Evolutionary conservation across 2,329 filamentous ascomycete species (phyloP), one percentile per base, ranked within the genome.

Genomic region (Orbilia oligospora): DNA sequence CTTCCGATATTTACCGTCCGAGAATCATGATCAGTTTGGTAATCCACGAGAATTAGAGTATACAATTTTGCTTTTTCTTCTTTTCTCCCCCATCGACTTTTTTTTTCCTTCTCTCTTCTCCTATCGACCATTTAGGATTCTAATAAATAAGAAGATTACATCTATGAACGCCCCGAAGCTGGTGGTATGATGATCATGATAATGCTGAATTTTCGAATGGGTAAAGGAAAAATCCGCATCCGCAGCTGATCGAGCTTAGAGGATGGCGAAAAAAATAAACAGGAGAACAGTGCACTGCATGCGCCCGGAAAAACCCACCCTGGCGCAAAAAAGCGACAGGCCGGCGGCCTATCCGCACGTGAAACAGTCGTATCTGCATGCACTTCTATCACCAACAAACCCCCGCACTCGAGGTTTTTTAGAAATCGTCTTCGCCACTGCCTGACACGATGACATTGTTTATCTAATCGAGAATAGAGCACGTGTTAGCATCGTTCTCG

Each of bases 401-500:
- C 70, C 69, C 61, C 70, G 38, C 61, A 41, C 56, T 18, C 16
- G 2, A 24, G n/a, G 38, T 33, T 22, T 20, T 46, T 69, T 82
- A 83, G 71, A 83, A 83, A 51, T 83, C 82, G 66, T 83, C 81
- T 56, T 83, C 82, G n/a, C 82, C 82, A n/a, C 80, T 81, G 18
- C 82, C 82, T 8, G 82, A 79, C 56, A 83, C 82, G 68, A 83
- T 83, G 61, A 83, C 82, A 78, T 83, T 83, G 80, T 83, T 83
- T 22, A 80, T 77, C 79, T 80, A 63, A 71, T 64, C 27, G 14
- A 67, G 51, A n/a, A 24, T 24, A 51, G 24, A 49, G 70, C 71
- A 71, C 73, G 58, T 69, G 67, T 77, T 71, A 77, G 73, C 30
- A 70, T 55, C 36, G 46, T 24, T 20, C 48, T 51, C 24, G 18